Evolutionary conservation across 2,329 filamentous ascomycete genomes (phyloP).

Genomic region (Xylaria sp.): DNA sequence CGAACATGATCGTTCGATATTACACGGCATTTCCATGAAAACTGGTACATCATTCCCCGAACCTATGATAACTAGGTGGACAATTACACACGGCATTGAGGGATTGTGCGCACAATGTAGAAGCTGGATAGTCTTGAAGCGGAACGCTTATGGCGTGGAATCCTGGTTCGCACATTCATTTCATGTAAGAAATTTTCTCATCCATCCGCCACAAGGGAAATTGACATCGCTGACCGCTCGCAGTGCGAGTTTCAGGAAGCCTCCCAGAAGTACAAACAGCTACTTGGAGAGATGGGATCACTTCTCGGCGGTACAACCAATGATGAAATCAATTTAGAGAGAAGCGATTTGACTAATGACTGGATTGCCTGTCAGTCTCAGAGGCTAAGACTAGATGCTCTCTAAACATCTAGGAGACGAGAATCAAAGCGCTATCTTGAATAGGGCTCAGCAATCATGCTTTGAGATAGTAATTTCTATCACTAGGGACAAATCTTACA

Average conservation of each 20-base stretch:
- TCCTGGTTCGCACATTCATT: not conserved
- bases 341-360: too few relatives aligned
- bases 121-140: not conserved
- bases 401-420: too few relatives aligned
- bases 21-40: not conserved
- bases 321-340: too few relatives aligned
- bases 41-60: not conserved
- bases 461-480: too few relatives aligned
- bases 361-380: too few relatives aligned
- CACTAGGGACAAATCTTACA: too few relatives aligned
- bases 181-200: not conserved
- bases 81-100: not conserved
- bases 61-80: not conserved
- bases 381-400: too few relatives aligned
- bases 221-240: not conserved
- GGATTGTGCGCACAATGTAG: not conserved
- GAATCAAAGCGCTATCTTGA: too few relatives aligned
- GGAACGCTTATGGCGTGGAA: not conserved
- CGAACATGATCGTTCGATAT: not conserved
- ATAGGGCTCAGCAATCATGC: too few relatives aligned
- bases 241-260: not conserved
- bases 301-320: too few relatives aligned
- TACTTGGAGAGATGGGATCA: too few relatives aligned
- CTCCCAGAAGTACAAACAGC: too few relatives aligned
- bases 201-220: not conserved